Percentiles rank a stretch among this genome's conserved stretches.
phyloP scores from a whole-genome alignment of 108 stramenopile genomes.

The Cyclotella atomus region DNA sequence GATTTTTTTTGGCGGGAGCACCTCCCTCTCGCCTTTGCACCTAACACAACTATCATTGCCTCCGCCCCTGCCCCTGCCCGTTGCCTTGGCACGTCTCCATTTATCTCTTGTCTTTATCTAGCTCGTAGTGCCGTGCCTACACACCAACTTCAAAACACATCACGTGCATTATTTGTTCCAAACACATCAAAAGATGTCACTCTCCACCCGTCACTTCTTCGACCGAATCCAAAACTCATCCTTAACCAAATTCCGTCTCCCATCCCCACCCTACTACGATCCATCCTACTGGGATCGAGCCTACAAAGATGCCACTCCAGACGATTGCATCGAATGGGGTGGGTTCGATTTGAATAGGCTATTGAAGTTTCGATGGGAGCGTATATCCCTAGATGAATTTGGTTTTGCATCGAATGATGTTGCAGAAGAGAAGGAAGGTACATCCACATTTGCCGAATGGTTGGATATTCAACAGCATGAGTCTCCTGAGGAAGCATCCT shows the following conservation, averaged over 20 bases:
- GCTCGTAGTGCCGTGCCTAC: not conserved
- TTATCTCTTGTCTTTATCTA: not conserved
- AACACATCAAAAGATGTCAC: constrained; percentile 14
- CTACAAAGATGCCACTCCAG: constrained; percentile 55
- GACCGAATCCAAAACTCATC: constrained; percentile 40
- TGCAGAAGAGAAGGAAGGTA: not conserved
- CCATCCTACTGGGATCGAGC: constrained; percentile 68
- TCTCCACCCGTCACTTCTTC: constrained; percentile 40
- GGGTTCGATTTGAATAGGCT: constrained; percentile 51
- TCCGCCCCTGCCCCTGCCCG: too few species aligned
- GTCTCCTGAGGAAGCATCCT: constrained; percentile 36
- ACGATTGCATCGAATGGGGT: constrained; percentile 80
- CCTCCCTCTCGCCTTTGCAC: too few species aligned
- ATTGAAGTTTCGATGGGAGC: constrained; percentile 39
- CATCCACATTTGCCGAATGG: constrained; percentile 55
- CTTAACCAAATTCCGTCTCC: constrained; percentile 52
- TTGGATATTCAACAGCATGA: constrained; percentile 29
- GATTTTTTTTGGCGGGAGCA: too few species aligned
- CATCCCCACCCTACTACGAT: constrained; percentile 70
- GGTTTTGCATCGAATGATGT: not conserved
- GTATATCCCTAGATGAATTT: constrained; percentile 1
- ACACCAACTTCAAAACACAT: not conserved
- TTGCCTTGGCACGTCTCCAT: too few species aligned
- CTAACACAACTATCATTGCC: too few species aligned
- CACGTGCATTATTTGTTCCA: not conserved